Conservation (phyloP, 805 yeast genomes). For the Candida coquimbonensis region DNA sequence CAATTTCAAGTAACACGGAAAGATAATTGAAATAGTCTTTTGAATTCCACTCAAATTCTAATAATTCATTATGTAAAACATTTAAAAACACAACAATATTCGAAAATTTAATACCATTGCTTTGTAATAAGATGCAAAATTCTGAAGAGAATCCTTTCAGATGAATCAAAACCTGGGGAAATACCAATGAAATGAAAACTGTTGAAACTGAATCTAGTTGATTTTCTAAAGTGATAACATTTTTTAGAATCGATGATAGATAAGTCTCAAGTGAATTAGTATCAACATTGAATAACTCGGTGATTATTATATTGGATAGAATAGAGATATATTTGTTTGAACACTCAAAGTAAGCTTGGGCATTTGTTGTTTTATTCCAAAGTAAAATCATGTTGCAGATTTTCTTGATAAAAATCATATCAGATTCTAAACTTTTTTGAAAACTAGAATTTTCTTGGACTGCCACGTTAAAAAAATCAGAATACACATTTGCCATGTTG, state of each 20-base stretch:
- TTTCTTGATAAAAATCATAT: constrained; percentile 14
- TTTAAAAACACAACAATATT: constrained; percentile 17
- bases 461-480: constrained; percentile 16
- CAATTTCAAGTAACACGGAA: constrained; percentile 15
- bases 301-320: constrained; percentile 31
- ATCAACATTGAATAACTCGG: constrained; percentile 22
- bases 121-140: constrained; percentile 13
- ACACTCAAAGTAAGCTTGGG: constrained; percentile 23
- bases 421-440: constrained; percentile 27
- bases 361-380: constrained; percentile 26
- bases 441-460: constrained; percentile 24
- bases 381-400: constrained; percentile 25
- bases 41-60: constrained; percentile 21
- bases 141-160: constrained; percentile 25
- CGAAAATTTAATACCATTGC: constrained; percentile 15
- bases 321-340: constrained; percentile 27
- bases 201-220: constrained; percentile 10
- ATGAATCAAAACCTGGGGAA: constrained; percentile 25
- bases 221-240: constrained; percentile 7
- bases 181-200: constrained; percentile 18
- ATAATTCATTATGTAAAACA: constrained; percentile 14
- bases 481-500: constrained; percentile 20
- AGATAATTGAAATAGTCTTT: constrained; percentile 22
- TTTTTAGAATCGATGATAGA: constrained; percentile 9
- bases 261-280: constrained; percentile 17